Percentiles rank a stretch among this genome's conserved stretches.
Conservation (phyloP, 352 stramenopile species). For the Phytophthora cryptogea region DNA sequence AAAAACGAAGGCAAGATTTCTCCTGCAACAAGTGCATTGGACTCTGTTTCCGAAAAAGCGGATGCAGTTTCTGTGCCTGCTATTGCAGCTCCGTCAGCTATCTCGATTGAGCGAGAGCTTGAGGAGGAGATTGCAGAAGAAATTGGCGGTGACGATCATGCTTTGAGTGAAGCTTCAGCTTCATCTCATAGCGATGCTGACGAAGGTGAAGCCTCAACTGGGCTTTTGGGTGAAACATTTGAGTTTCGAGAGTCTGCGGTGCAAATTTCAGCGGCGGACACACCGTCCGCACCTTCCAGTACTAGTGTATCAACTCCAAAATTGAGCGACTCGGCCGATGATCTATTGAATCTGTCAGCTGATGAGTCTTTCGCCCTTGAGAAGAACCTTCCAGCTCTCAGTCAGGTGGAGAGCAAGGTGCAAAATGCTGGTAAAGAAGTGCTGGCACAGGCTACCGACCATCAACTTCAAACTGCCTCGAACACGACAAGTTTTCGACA, state of each 20-base stretch:
- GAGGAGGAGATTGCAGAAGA: slow-evolving; percentile 47
- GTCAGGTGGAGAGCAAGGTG: slow-evolving; percentile 5
- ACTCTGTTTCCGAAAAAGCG: background rate
- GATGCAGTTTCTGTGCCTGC: slow-evolving; percentile 1
- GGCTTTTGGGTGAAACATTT: slow-evolving; percentile 24
- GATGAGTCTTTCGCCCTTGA: slow-evolving; percentile 33
- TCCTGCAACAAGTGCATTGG: background rate
- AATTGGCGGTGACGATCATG: slow-evolving; percentile 21
- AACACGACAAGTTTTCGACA: slow-evolving; percentile 28
- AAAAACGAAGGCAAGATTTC: background rate
- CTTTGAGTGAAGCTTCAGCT: slow-evolving; percentile 15
- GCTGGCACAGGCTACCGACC: slow-evolving; percentile 4
- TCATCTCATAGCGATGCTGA: slow-evolving; percentile 24
- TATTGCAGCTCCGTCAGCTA: background rate
- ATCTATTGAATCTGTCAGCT: slow-evolving; percentile 40
- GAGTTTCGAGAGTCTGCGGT: slow-evolving; percentile 17
- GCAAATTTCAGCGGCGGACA: background rate
- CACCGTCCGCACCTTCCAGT: background rate
- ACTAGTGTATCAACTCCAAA: background rate
- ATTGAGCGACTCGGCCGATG: slow-evolving; percentile 21
- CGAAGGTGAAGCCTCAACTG: slow-evolving; percentile 23
- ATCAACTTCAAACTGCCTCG: slow-evolving; percentile 6
- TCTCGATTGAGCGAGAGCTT: slow-evolving; percentile 27
- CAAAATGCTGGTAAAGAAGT: background rate
- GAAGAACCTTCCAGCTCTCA: slow-evolving; percentile 5